phyloP scores from a whole-genome alignment of 2,329 filamentous ascomycete species.

The Raffaelea arxii region DNA sequence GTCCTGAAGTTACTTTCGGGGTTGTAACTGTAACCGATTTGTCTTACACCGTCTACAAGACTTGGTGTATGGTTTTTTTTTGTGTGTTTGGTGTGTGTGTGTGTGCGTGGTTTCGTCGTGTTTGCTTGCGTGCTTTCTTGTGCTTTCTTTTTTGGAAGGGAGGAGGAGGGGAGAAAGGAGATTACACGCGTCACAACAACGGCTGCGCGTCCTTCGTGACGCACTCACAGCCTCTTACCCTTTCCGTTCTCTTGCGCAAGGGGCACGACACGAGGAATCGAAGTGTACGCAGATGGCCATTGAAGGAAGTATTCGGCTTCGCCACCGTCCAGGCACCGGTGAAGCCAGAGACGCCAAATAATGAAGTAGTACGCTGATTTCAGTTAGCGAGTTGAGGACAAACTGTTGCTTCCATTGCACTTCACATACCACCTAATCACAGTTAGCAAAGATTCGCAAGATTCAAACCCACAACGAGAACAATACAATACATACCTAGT shows the following conservation, averaged over 20 bases:
- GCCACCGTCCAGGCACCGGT: slow-evolving; percentile 62
- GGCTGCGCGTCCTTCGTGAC: too few relatives aligned
- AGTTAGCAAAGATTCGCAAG: not conserved
- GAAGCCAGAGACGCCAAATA: slow-evolving; percentile 72
- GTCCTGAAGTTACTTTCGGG: too few relatives aligned
- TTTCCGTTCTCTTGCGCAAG: slow-evolving; percentile 9
- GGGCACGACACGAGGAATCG: slow-evolving; percentile 36
- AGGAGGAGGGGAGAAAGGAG: too few relatives aligned
- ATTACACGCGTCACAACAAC: too few relatives aligned
- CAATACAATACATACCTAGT: slow-evolving; percentile 36
- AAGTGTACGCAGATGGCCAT: slow-evolving; percentile 56
- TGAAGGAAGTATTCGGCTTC: slow-evolving; percentile 62
- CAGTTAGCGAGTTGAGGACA: not conserved
- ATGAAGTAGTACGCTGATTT: slow-evolving; percentile 67
- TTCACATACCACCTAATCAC: slow-evolving; percentile 7
- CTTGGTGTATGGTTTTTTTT: too few relatives aligned
- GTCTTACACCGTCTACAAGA: too few relatives aligned
- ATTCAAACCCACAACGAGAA: not conserved
- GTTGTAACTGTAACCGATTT: too few relatives aligned
- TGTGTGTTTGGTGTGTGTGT: too few relatives aligned
- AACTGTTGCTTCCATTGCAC: not conserved
- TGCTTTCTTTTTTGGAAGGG: too few relatives aligned
- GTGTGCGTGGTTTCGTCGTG: too few relatives aligned
- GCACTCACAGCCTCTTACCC: slow-evolving; percentile 19
- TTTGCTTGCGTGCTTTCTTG: too few relatives aligned